These are phyloP conservation scores for Ceratobasidium sp. DNA, from an alignment of 1,284 basidiomycete species.

Conservation along the genomic window DNA sequence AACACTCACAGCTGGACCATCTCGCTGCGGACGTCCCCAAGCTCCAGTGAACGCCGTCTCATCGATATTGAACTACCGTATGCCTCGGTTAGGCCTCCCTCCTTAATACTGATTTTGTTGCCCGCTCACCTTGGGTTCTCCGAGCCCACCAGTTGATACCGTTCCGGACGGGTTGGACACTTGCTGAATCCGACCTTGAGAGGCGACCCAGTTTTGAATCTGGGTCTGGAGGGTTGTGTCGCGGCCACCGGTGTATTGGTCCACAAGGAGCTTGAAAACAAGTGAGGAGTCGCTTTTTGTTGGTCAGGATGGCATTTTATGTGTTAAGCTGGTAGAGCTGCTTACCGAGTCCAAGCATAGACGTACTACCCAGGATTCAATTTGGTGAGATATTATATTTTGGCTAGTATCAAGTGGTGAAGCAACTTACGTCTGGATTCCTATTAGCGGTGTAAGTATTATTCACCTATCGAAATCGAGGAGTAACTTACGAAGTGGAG, in stretches of 20 bases:
- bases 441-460: background rate
- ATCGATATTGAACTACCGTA: conserved; percentile 46
- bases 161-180: conserved; percentile 67
- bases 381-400: background rate
- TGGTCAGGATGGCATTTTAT: background rate
- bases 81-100: background rate
- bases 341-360: conserved; percentile 33
- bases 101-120: background rate
- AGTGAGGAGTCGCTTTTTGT: conserved; percentile 27
- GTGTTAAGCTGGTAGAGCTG: background rate
- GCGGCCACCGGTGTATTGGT: conserved; percentile 46
- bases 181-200: conserved; percentile 47
- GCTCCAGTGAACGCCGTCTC: conserved; percentile 51
- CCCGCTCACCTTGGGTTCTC: conserved; percentile 54
- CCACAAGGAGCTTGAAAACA: conserved; percentile 49
- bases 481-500: conserved; percentile 36
- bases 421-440: conserved; percentile 32
- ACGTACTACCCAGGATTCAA: background rate
- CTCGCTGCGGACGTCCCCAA: conserved; percentile 52
- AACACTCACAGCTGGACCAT: conserved; percentile 51
- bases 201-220: conserved; percentile 47
- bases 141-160: conserved; percentile 60
- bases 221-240: conserved; percentile 44
- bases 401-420: background rate
- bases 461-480: background rate